Evolutionary conservation across 352 stramenopile species (phyloP).

Genomic region (Pythium utonaiense): DNA sequence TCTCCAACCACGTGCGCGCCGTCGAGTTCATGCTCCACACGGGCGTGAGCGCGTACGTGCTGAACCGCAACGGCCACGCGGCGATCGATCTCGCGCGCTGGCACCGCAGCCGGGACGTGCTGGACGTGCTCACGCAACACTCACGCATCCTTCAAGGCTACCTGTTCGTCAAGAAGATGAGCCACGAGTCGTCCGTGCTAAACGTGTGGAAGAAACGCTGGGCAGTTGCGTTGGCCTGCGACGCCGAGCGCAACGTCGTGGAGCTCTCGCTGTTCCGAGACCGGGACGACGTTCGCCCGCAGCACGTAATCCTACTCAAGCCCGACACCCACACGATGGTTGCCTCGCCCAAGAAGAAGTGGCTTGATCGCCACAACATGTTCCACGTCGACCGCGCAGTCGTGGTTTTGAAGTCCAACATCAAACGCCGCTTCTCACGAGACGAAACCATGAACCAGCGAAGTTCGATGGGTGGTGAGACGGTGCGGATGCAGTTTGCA

Average conservation of each 20-base stretch:
- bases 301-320: slow-evolving; percentile 45
- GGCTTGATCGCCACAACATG: slow-evolving; percentile 37
- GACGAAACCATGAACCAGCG: neutral
- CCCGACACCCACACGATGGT: slow-evolving; percentile 24
- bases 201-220: slow-evolving; percentile 62
- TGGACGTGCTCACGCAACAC: slow-evolving; percentile 41
- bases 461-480: slow-evolving; percentile 6
- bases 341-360: slow-evolving; percentile 20
- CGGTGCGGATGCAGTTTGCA: slow-evolving; percentile 37
- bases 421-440: slow-evolving; percentile 25
- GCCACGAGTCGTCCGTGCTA: slow-evolving; percentile 1
- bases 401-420: slow-evolving; percentile 39
- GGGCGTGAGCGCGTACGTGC: slow-evolving; percentile 37
- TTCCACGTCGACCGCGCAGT: slow-evolving; percentile 39
- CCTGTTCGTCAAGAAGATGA: slow-evolving; percentile 40
- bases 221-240: slow-evolving; percentile 53
- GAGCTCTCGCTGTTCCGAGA: slow-evolving; percentile 56
- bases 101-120: slow-evolving; percentile 36
- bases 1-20: slow-evolving; percentile 42
- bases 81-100: slow-evolving; percentile 58
- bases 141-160: slow-evolving; percentile 52
- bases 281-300: slow-evolving; percentile 32
- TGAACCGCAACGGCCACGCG: slow-evolving; percentile 57
- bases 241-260: slow-evolving; percentile 32
- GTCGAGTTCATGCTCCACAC: slow-evolving; percentile 55